A percentile compares a stretch with the other conserved stretches of the same genome.
Evolutionary conservation across 495 filamentous ascomycete species (phyloP).

Genomic region (Xylaria longipes): DNA sequence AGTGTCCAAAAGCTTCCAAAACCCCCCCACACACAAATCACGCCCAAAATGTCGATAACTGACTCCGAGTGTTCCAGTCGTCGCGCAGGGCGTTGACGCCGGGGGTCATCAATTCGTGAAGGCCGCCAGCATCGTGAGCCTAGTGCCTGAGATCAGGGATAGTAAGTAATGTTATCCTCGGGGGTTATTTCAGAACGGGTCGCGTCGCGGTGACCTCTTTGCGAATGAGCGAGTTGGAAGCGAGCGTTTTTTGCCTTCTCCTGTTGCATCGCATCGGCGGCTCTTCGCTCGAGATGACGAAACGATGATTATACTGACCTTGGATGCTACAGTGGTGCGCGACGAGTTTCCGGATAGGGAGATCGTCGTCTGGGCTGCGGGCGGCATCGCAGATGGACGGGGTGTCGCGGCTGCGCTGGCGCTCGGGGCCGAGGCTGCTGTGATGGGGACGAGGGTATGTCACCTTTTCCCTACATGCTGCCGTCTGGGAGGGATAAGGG

Average conservation of each 20-base stretch:
- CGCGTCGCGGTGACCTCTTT: neutral
- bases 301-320: neutral
- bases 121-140: conserved; percentile 61
- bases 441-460: conserved; percentile 71
- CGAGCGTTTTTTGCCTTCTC: neutral
- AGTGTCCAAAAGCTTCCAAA: no score
- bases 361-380: conserved; percentile 71
- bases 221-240: neutral
- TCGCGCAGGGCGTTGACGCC: conserved; percentile 76
- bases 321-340: conserved; percentile 40
- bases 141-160: conserved; percentile 56
- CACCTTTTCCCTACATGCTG: neutral
- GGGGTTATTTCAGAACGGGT: neutral
- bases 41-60: no score
- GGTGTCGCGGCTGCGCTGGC: conserved; percentile 68
- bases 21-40: no score
- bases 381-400: conserved; percentile 73
- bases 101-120: conserved; percentile 73
- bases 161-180: conserved; percentile 6
- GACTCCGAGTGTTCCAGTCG: no score
- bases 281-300: neutral
- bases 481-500: neutral
- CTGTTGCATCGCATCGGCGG: neutral
- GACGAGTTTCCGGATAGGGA: conserved; percentile 42
- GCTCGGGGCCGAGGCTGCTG: conserved; percentile 69